Conservation (phyloP, 169 alveolate species). For the Plasmodium reichenowi region DNA sequence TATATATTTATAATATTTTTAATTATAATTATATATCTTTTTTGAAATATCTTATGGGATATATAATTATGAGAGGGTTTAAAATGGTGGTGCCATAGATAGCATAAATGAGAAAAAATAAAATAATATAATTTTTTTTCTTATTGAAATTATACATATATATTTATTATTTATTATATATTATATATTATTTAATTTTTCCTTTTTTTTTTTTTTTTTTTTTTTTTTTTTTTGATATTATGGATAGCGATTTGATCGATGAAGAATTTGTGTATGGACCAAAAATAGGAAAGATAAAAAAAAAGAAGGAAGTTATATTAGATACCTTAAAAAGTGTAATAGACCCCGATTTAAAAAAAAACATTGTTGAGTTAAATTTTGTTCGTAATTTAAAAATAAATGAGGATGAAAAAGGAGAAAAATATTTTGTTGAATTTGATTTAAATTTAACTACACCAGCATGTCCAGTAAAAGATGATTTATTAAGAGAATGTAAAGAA, state of each 20-base stretch:
- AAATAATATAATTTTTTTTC: too few relatives aligned
- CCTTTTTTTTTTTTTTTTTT: neutral
- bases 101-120: too few relatives aligned
- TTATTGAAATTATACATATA: neutral
- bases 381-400: constrained; percentile 81
- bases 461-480: constrained; percentile 86
- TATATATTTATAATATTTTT: too few relatives aligned
- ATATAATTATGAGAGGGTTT: too few relatives aligned
- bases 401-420: constrained; percentile 48
- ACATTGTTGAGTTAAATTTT: constrained; percentile 85
- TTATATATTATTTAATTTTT: neutral
- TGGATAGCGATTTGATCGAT: constrained; percentile 70
- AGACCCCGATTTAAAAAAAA: constrained; percentile 88
- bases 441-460: constrained; percentile 89
- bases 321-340: constrained; percentile 77
- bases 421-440: constrained; percentile 79
- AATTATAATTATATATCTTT: too few relatives aligned
- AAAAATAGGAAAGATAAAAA: constrained; percentile 49
- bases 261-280: constrained; percentile 69
- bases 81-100: too few relatives aligned
- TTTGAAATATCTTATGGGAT: too few relatives aligned
- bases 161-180: neutral
- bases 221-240: constrained; percentile 4
- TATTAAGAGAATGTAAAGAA: constrained; percentile 77
- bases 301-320: constrained; percentile 70